Base-by-base conservation (phyloP, 768 basidiomycete species). In the Rhizopogon vulgaris region DNA sequence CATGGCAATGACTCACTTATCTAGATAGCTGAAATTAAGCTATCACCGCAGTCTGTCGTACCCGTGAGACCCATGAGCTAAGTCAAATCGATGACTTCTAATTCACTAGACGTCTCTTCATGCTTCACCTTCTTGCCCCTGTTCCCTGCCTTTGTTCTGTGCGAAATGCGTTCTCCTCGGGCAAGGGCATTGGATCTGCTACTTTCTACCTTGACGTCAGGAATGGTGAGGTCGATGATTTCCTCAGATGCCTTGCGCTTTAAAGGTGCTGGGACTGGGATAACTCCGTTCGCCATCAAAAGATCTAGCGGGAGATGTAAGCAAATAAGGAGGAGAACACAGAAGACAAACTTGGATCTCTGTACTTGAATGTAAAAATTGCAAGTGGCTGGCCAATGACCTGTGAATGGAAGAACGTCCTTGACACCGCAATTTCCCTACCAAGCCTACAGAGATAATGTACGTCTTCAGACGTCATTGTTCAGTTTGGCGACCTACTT, bases 1-100 rank as follows among this genome's bases (percentile, higher is more conserved):
- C 14, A 34, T 9, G 32, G 14, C 5, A 9, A 22, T 46, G 30
- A 9, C 9, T 34, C 32, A 34, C 43, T 45, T 22, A 45, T 17
- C 18, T 14, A 45, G n/a, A 45, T 45, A 32, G 18, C 30, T 18
- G 4, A 17, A 38, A 17, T 14, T 22, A 28, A 45, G n/a, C 14
- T 18, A 9, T 10, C 45, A 46, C 28, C 32, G 12, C 12, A 36
- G 34, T 14, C 34, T 6, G 1, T 12, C 30, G 27, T 2, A 49
- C 28, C 47, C 15, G 42, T 34, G 24, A 8, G 7, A 51, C 8
- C n/a, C 25, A 43, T 30, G 39, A 38, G 38, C n/a, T 40, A 48
- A 14, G 65, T 69, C 56, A 67, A 43, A 48, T 69, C 66, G 39
- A 67, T 67, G 37, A 69, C 53, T 32, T 67, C 67, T 17, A 34